Evolutionary conservation across 2,329 filamentous ascomycete species (phyloP).

Genomic region (Knoxdaviesia capensis): DNA sequence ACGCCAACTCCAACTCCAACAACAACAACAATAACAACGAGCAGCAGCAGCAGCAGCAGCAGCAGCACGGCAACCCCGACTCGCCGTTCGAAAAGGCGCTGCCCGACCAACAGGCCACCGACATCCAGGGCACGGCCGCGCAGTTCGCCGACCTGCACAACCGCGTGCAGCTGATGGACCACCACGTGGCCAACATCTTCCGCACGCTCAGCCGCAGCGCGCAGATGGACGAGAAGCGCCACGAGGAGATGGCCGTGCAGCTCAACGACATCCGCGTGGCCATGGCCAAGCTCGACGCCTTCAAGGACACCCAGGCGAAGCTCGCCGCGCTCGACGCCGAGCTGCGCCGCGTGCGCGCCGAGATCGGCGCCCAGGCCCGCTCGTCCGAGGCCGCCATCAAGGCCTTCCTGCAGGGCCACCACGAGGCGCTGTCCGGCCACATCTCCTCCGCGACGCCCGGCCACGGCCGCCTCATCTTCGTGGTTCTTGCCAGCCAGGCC

Average conservation of each 20-base stretch:
- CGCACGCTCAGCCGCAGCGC: constrained; percentile 30
- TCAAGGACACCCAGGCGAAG: constrained; percentile 22
- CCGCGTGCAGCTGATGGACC: constrained; percentile 54
- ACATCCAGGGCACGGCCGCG: constrained; percentile 24
- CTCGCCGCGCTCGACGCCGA: constrained; percentile 35
- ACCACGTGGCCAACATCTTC: constrained; percentile 45
- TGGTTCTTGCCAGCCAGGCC: constrained; percentile 57
- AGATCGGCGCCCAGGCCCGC: constrained; percentile 27
- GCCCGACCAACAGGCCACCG: constrained; percentile 25
- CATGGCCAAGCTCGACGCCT: constrained; percentile 21
- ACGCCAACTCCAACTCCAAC: constrained; percentile 7
- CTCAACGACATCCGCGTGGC: constrained; percentile 25
- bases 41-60: constrained; percentile 14
- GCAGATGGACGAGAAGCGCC: constrained; percentile 31
- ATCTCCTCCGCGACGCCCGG: constrained; percentile 26
- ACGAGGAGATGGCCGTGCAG: constrained; percentile 27
- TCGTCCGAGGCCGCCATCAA: constrained; percentile 31
- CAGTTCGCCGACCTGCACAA: constrained; percentile 77
- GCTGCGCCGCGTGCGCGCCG: constrained; percentile 33
- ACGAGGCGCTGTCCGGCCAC: constrained; percentile 25
- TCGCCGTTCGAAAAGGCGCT: constrained; percentile 15
- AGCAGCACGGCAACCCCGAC: constrained; percentile 12
- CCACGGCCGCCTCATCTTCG: constrained; percentile 37
- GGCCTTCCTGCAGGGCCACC: constrained; percentile 29
- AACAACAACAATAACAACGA: constrained; percentile 12